phyloP scores from a whole-genome alignment of 345 rosid genomes.

The Crucihimalaya himalaica region DNA sequence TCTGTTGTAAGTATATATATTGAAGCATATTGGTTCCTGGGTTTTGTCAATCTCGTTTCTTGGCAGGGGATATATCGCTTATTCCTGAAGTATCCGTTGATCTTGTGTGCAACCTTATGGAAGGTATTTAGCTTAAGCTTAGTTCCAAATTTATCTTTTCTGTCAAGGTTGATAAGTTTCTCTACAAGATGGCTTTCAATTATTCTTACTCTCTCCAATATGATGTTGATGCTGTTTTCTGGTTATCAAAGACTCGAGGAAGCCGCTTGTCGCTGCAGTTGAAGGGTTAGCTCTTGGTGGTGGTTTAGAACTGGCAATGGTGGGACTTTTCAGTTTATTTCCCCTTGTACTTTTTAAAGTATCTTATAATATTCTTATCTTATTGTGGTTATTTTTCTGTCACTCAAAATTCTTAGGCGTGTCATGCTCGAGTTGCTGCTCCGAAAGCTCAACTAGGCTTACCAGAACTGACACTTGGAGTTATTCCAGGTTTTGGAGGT shows the following conservation, averaged over 20 bases:
- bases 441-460: conserved; percentile 82
- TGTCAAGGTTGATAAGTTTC: not conserved
- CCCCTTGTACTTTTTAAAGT: not conserved
- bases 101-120: conserved; percentile 69
- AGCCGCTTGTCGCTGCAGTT: conserved; percentile 95
- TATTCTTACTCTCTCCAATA: not conserved
- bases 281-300: conserved; percentile 99
- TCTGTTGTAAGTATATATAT: not conserved
- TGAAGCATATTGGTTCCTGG: not conserved
- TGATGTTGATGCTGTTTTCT: conserved; percentile 32
- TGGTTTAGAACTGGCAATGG: conserved; percentile 93
- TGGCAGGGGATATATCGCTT: conserved; percentile 70
- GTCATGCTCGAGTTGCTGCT: conserved; percentile 87
- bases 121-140: conserved; percentile 52
- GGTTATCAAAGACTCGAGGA: conserved; percentile 61
- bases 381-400: conserved; percentile 10
- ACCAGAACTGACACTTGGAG: conserved; percentile 90
- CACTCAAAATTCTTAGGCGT: conserved; percentile 52
- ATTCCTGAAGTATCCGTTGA: conserved; percentile 87
- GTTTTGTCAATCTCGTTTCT: conserved; percentile 13
- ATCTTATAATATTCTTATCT: not conserved
- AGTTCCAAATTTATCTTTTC: not conserved
- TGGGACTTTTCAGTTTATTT: conserved; percentile 35
- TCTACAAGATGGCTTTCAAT: not conserved
- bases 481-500: conserved; percentile 98